Conservation (phyloP, 305 asterid genomes). For the Fraxinus sp. region DNA sequence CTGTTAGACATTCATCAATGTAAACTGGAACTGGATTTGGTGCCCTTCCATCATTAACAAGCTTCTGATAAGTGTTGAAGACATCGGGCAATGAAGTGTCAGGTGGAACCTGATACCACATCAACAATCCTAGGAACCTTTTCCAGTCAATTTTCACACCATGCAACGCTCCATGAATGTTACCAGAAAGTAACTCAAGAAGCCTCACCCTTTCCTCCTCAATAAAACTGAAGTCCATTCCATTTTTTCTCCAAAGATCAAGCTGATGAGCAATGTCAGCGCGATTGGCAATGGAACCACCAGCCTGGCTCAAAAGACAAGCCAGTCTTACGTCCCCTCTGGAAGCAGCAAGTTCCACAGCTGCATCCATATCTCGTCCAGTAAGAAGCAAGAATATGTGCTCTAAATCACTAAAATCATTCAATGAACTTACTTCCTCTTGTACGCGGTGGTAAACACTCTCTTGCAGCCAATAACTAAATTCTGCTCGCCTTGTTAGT, state of each 20-base stretch:
- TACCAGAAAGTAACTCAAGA: slow-evolving; percentile 84
- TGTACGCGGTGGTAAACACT: slow-evolving; percentile 88
- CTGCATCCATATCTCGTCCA: slow-evolving; percentile 83
- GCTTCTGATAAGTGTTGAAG: slow-evolving; percentile 77
- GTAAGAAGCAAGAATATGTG: slow-evolving; percentile 86
- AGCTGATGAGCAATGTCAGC: slow-evolving; percentile 73
- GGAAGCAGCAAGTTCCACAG: slow-evolving; percentile 91
- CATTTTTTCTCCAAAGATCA: slow-evolving; percentile 83
- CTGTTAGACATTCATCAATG: slow-evolving; percentile 78
- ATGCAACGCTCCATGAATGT: slow-evolving; percentile 63
- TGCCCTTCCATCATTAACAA: slow-evolving; percentile 77
- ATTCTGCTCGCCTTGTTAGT: slow-evolving; percentile 71
- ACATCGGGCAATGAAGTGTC: slow-evolving; percentile 67
- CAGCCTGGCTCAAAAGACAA: slow-evolving; percentile 90
- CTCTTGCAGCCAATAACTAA: slow-evolving; percentile 92
- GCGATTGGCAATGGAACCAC: slow-evolving; percentile 68
- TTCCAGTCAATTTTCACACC: slow-evolving; percentile 89
- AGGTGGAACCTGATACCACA: slow-evolving; percentile 95
- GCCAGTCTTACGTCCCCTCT: slow-evolving; percentile 92
- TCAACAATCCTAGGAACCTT: slow-evolving; percentile 83
- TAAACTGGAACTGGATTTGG: slow-evolving; percentile 92
- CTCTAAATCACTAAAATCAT: slow-evolving; percentile 59
- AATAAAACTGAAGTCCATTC: slow-evolving; percentile 82
- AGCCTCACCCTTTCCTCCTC: slow-evolving; percentile 78
- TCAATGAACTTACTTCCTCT: slow-evolving; percentile 70